These are phyloP conservation scores for Flammula alnicola DNA, from an alignment of 1,284 basidiomycete genomes.

Conservation along the genomic window DNA sequence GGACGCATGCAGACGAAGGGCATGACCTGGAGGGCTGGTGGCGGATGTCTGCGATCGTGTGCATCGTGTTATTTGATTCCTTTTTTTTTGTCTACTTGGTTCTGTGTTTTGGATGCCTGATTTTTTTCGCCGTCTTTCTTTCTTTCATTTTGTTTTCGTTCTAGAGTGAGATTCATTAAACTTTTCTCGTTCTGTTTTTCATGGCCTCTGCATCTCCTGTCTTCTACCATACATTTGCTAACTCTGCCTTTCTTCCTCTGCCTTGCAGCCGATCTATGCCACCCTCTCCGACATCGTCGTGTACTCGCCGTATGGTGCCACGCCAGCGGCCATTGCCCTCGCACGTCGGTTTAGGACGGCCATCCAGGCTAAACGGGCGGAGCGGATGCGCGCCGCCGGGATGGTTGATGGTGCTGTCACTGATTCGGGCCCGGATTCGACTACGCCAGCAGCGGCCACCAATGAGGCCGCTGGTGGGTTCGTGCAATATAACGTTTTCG, in stretches of 20 bases:
- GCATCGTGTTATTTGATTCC: no score
- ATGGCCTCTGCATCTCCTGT: slow-evolving; percentile 10
- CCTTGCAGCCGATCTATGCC: slow-evolving; percentile 71
- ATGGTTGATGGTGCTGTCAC: background rate
- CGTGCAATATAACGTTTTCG: slow-evolving; percentile 85
- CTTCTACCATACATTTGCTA: slow-evolving; percentile 19
- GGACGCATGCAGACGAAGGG: no score
- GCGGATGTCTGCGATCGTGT: no score
- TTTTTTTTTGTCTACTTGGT: no score
- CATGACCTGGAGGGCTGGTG: no score
- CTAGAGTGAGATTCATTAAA: no score
- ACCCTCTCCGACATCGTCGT: slow-evolving; percentile 89
- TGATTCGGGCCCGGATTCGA: background rate
- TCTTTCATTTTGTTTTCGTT: slow-evolving; percentile 3
- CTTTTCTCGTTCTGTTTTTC: background rate
- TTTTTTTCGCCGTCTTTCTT: slow-evolving; percentile 1
- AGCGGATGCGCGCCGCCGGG: slow-evolving; percentile 40
- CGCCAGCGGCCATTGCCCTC: slow-evolving; percentile 58
- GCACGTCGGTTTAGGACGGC: slow-evolving; percentile 65
- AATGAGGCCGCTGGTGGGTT: slow-evolving; percentile 38
- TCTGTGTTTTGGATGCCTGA: no score
- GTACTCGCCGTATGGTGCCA: slow-evolving; percentile 71
- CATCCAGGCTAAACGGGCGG: slow-evolving; percentile 56
- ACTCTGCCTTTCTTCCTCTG: slow-evolving; percentile 7
- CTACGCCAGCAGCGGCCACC: background rate